These are phyloP conservation scores for Panicum miliaceum DNA, from an alignment of 176 grass and related monocot genomes.

Conservation along the genomic window DNA sequence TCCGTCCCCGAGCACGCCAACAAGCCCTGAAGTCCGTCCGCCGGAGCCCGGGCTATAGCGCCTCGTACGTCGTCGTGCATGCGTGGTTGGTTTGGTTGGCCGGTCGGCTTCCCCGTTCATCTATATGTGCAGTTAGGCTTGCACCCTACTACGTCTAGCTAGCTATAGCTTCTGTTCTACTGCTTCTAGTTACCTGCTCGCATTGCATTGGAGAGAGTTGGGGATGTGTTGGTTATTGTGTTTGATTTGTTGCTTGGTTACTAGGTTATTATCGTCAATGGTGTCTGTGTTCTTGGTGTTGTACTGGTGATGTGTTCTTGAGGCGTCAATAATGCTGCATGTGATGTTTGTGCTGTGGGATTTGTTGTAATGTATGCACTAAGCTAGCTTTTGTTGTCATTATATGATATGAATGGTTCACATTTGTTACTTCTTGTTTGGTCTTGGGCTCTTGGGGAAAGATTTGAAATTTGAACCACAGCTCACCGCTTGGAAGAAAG, in stretches of 20 bases:
- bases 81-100: not conserved
- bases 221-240: conserved; percentile 34
- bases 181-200: not conserved
- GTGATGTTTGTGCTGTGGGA: not conserved
- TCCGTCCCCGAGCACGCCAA: conserved; percentile 44
- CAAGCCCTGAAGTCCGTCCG: conserved; percentile 43
- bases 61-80: conserved; percentile 28
- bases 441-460: not conserved
- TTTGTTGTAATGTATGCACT: not conserved
- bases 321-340: conserved; percentile 57
- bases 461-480: not conserved
- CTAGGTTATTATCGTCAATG: conserved; percentile 7
- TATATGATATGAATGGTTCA: not conserved
- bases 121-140: conserved; percentile 35
- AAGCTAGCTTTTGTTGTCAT: not conserved
- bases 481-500: not conserved
- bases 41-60: not conserved
- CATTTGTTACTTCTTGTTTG: not conserved
- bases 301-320: conserved; percentile 39
- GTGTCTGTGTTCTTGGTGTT: conserved; percentile 32
- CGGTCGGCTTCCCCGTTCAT: conserved; percentile 2
- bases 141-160: conserved; percentile 30
- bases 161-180: not conserved
- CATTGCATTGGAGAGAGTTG: conserved; percentile 30
- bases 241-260: conserved; percentile 32